Percentiles rank a stretch among this genome's conserved stretches.
These are phyloP conservation scores for Whalleya microplaca DNA, from an alignment of 2,329 filamentous ascomycete genomes.

Conservation along the genomic window DNA sequence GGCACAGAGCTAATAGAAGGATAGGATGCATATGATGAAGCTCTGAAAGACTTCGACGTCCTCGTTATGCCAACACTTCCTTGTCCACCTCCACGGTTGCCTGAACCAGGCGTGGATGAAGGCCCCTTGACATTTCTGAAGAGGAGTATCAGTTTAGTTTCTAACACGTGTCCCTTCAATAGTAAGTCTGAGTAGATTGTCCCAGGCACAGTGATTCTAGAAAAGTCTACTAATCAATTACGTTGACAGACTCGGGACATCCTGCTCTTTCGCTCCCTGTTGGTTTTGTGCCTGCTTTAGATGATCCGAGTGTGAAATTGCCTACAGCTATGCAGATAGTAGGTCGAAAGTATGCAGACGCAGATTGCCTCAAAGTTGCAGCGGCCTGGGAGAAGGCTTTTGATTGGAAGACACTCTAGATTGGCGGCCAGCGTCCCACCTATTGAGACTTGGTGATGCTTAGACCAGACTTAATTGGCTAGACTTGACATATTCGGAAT, in stretches of 20 bases:
- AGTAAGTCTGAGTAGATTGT: constrained; percentile 15
- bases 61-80: constrained; percentile 35
- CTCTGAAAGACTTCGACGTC: constrained; percentile 31
- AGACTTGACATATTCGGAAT: neutral
- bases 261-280: constrained; percentile 35
- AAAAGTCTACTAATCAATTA: neutral
- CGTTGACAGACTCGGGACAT: constrained; percentile 29
- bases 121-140: constrained; percentile 21
- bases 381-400: constrained; percentile 35
- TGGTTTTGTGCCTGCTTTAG: constrained; percentile 33
- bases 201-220: neutral
- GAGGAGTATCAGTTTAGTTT: constrained; percentile 20
- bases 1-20: neutral
- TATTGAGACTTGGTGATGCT: too few relatives aligned
- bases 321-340: constrained; percentile 36
- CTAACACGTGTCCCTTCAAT: constrained; percentile 31
- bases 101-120: constrained; percentile 16
- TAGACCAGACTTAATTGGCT: neutral
- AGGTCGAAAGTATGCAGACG: constrained; percentile 32
- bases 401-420: constrained; percentile 31
- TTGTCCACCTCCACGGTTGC: constrained; percentile 21
- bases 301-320: constrained; percentile 31
- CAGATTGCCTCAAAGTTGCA: constrained; percentile 31
- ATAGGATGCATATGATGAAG: constrained; percentile 33
- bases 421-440: neutral